Evolutionary conservation across 208 protist species (phyloP).

Genomic region (Entamoeba histolytica): DNA sequence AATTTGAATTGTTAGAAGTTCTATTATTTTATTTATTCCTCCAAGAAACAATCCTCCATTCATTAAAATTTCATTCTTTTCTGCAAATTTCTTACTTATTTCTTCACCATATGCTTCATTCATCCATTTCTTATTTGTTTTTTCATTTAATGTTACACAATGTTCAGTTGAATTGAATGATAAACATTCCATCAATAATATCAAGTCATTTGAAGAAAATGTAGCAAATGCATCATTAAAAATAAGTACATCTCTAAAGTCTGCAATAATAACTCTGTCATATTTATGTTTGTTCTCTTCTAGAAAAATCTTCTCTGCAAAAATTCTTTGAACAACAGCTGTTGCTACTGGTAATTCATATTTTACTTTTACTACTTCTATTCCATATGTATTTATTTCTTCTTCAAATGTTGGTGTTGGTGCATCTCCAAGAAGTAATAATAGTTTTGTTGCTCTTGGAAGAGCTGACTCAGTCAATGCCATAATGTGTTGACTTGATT

Average conservation of each 20-base stretch:
- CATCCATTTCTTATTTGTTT: background rate
- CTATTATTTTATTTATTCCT: background rate
- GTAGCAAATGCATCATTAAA: background rate
- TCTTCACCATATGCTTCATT: background rate
- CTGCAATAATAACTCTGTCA: background rate
- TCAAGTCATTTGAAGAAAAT: background rate
- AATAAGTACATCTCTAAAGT: background rate
- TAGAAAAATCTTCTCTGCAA: background rate
- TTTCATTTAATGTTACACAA: background rate
- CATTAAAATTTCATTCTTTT: background rate
- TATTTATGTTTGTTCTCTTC: background rate
- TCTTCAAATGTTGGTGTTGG: no score
- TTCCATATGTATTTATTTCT: no score
- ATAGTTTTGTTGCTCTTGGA: background rate
- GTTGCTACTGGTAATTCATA: no score
- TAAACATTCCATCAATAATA: background rate
- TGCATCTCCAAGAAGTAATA: background rate
- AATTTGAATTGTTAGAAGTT: background rate
- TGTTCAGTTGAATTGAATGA: background rate
- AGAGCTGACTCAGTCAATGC: background rate
- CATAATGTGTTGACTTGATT: background rate
- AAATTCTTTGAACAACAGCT: background rate
- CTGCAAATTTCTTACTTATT: background rate
- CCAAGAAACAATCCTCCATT: background rate
- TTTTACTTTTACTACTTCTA: no score